Evolutionary conservation across 2,329 filamentous ascomycete genomes (phyloP), one percentile per base, ranked within the genome.

Genomic region (Colletotrichum karsti): DNA sequence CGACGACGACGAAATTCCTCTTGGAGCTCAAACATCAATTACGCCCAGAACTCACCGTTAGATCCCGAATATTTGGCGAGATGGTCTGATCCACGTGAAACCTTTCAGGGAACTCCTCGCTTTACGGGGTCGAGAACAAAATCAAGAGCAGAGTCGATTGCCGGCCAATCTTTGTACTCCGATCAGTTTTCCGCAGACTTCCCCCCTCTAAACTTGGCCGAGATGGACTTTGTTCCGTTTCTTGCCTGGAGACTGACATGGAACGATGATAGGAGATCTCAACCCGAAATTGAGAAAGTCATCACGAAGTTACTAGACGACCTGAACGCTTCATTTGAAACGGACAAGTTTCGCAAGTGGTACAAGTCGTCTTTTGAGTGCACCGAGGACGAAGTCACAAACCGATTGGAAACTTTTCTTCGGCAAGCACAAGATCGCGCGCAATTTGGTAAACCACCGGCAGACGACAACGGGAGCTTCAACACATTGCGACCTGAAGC

Each of bases 171-270:
- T 13, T 39, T 24, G 7, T n/a, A n/a, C n/a, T 20, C 46, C 18
- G 10, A 26, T 10, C 18, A 26, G 39, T 30, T 24, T n/a, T 41
- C 26, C 13, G 10, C 35, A 54, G 5, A 18, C 1, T 8, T 33
- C 3, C 58, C 26, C 5, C 18, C 46, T 10, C 18, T 54, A 12
- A 9, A 44, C 15, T 7, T 53, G 9, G 33, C 18, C 26, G 26
- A 42, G 5, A 7, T 24, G 13, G 18, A 18, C 15, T 35, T 54
- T 15, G 26, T 61, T 13, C 58, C 58, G 8, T 61, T 44, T 9
- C 35, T 61, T 7, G 37, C 58, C 4, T 61, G 58, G 58, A 42
- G 48, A 26, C 9, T 61, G 13, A 61, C 48, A 3, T 61, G 58
- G 58, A 24, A 30, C 26, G 58, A 61, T 9, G 58, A 54, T 18